Base-by-base conservation (phyloP, 2,329 filamentous ascomycete genomes). In the Beauveria medogensis region DNA sequence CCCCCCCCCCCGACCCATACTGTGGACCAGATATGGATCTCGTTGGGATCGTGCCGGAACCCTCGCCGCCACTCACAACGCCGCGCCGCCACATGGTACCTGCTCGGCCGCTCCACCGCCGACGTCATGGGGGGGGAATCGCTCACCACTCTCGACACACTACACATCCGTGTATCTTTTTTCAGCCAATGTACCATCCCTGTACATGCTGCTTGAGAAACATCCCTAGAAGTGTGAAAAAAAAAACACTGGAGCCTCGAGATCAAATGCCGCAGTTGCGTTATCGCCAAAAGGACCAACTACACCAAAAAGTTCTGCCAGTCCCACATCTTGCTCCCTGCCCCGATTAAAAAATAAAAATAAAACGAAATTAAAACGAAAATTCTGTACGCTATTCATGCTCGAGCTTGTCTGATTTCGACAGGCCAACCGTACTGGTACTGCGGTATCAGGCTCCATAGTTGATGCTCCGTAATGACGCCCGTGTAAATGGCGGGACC, bases 1-100 rank as follows among this genome's bases (percentile, higher is more conserved):
- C 22, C 22, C 22, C 54, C 28, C 10, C 6, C 40, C 16, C 41
- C 26, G 28, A 43, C 47, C 26, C 28, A 41, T 18, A 22, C 30
- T 30, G 55, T 61, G 59, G 59, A 61, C 51, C 59, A 48, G 59
- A 57, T 52, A 61, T 61, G 60, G 60, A 61, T 61, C 60, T 61
- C 40, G 24, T 37, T 26, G n/a, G 60, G 60, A 61, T 61, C 60
- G 54, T 56, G 60, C 54, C 60, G 54, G 48, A 54, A 41, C 47
- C 59, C 37, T 57, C 28, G 60, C 30, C 54, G 47, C 53, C 60
- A 57, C 34, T 60, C 43, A 60, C 43, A 48, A 44, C 43, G 30
- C 22, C 37, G 22, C 41, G 41, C 30, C 43, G 51, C 58, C 58
- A 55, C 44, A 55, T 60, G 50, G 50, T 60, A 50, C 58, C 51